Percentiles rank a stretch among this genome's conserved stretches.
Evolutionary conservation across 768 basidiomycete species (phyloP).

Genomic region (Mycena metata): DNA sequence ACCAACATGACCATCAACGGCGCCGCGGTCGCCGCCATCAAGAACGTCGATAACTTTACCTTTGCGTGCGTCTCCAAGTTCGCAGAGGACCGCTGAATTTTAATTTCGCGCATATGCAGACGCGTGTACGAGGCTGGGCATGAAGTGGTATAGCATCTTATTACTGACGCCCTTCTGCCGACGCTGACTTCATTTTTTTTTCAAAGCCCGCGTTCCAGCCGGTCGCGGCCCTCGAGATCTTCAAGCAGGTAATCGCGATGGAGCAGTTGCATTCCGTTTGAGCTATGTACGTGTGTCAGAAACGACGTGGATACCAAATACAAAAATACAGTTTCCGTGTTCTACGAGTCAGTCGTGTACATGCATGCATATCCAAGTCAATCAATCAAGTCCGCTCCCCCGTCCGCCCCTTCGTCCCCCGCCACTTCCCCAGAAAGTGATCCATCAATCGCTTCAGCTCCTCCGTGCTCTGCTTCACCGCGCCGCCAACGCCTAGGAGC

Average conservation of each 20-base stretch:
- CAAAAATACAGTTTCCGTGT: slow-evolving; percentile 20
- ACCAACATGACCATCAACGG: slow-evolving; percentile 71
- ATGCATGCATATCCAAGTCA: no score
- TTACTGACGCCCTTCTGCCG: not conserved
- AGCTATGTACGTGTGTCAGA: not conserved
- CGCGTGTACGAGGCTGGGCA: slow-evolving; percentile 72
- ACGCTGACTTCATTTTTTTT: not conserved
- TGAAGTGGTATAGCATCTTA: slow-evolving; percentile 65
- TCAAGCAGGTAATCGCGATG: slow-evolving; percentile 65
- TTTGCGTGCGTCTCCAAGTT: no score
- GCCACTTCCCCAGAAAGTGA: not conserved
- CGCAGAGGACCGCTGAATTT: no score
- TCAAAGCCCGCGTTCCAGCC: slow-evolving; percentile 74
- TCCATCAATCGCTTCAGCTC: slow-evolving; percentile 23
- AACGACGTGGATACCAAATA: not conserved
- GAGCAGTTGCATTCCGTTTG: slow-evolving; percentile 64
- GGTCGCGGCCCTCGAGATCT: slow-evolving; percentile 68
- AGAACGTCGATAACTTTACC: slow-evolving; percentile 75
- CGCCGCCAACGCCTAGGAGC: slow-evolving; percentile 18
- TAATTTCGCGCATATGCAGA: slow-evolving; percentile 44
- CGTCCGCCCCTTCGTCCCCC: no score
- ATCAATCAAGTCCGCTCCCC: not conserved
- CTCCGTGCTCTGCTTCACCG: slow-evolving; percentile 2
- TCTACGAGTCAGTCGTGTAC: not conserved
- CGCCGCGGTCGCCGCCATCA: slow-evolving; percentile 66